Evolutionary conservation across 2,329 filamentous ascomycete species (phyloP).

Genomic region (Gnomoniopsis smithogilvyi): DNA sequence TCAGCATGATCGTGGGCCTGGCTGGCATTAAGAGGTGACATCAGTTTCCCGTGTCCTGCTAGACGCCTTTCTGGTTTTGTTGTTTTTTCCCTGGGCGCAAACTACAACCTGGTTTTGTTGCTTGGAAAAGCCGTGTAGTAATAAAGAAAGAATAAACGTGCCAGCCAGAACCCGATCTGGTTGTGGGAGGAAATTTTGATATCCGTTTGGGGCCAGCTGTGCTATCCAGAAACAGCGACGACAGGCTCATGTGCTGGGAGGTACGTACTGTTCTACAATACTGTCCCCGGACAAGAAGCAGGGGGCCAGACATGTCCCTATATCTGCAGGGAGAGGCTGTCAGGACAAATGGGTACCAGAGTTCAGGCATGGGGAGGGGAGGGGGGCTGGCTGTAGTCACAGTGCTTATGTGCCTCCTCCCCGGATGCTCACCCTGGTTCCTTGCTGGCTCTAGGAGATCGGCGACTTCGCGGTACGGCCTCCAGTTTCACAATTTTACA

Average conservation of each 20-base stretch:
- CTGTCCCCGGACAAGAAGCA: conserved; percentile 5
- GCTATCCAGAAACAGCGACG: conserved; percentile 10
- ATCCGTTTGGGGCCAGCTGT: conserved; percentile 10
- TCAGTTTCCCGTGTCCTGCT: background rate
- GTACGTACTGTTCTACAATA: conserved; percentile 12
- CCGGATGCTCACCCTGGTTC: conserved; percentile 9
- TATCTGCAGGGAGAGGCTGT: conserved; percentile 9
- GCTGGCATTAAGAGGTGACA: conserved; percentile 12
- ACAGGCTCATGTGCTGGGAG: conserved; percentile 7
- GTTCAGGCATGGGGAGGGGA: conserved; percentile 6
- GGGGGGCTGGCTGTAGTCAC: conserved; percentile 15
- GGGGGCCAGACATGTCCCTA: conserved; percentile 7
- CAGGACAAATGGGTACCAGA: conserved; percentile 4
- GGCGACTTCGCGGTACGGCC: background rate
- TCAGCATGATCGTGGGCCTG: conserved; percentile 12
- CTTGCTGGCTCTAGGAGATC: conserved; percentile 1
- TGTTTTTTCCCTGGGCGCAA: background rate
- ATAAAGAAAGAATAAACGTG: background rate
- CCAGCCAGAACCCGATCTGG: conserved; percentile 4
- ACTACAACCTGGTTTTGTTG: background rate
- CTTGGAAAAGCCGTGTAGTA: background rate
- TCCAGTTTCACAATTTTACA: conserved; percentile 10
- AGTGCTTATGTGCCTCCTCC: conserved; percentile 5
- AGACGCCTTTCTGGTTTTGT: background rate
- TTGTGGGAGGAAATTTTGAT: conserved; percentile 2